These are phyloP conservation scores for Spirogloea muscicola DNA, from an alignment of 139 green algal species.

Conservation along the genomic window DNA sequence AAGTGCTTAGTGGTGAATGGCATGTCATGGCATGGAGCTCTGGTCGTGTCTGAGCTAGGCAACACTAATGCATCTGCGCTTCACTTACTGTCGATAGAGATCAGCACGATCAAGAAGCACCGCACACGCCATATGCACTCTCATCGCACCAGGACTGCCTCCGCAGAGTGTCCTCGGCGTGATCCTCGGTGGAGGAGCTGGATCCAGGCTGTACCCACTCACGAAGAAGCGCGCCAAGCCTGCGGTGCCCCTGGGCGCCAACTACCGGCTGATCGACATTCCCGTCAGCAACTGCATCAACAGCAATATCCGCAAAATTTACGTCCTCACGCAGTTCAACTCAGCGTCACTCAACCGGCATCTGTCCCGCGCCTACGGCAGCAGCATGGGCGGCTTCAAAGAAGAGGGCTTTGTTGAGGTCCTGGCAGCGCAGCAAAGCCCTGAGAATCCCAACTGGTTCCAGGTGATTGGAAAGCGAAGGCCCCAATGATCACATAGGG, in stretches of 20 bases:
- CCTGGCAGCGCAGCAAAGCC: conserved; percentile 89
- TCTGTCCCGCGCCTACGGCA: conserved; percentile 93
- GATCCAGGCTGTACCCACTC: conserved; percentile 93
- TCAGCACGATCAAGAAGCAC: too few species aligned
- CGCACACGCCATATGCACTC: too few species aligned
- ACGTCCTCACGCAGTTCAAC: conserved; percentile 99
- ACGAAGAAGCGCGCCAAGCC: conserved; percentile 99
- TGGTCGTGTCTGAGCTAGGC: too few species aligned
- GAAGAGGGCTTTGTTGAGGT: conserved; percentile 97
- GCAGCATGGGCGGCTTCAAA: conserved; percentile 73
- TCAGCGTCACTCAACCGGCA: conserved; percentile 97
- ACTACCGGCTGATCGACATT: conserved; percentile 99
- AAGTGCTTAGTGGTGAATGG: too few species aligned
- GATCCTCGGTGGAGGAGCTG: conserved; percentile 95
- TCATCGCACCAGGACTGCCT: neutral
- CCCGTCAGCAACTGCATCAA: conserved; percentile 99
- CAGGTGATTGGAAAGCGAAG: conserved; percentile 48
- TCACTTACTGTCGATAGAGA: too few species aligned
- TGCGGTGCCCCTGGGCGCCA: conserved; percentile 94
- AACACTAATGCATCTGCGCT: too few species aligned
- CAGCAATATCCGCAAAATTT: conserved; percentile 98
- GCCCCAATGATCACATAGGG: neutral
- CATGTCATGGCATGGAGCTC: too few species aligned
- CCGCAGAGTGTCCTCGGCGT: conserved; percentile 91
- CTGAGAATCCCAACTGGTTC: conserved; percentile 93